Base-by-base conservation (phyloP, 192 early-diverging fungal species). In the Coemansia erecta region DNA sequence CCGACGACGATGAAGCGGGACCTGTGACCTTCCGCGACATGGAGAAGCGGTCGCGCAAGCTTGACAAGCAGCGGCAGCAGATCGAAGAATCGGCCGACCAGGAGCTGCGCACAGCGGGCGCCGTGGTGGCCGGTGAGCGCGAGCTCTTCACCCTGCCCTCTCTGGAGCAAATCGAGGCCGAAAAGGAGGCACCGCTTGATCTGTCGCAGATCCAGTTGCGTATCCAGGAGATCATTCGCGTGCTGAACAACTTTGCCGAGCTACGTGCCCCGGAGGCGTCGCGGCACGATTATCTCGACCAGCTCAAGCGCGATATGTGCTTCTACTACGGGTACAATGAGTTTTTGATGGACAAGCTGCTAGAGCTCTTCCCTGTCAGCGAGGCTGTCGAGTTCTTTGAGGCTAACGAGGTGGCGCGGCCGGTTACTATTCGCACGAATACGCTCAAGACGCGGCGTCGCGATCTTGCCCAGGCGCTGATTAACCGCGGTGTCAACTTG, bases 371-470 rank as follows among this genome's bases (percentile, higher is more conserved):
- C 78, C 82, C 94, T 9, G 82, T 92, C 2, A 85, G 89, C 37
- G 94, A 96, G 68, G 92, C 91, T 0, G 86, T 99, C 24, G 95
- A 97, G 71, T 99, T 99, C 80, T 98, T 99, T 64, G 97, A 99
- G 70, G 94, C 97, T 53, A 99, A 99, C 81, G 97, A 99, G 80
- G 89, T 94, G 0, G 87, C 92, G 26, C 83, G 97, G 31, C 97
- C 97, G 0, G 88, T 99, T 7, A 94, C 94, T 15, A 94, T 99
- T 71, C 89, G 97, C 42, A 89, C 97, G 31, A 99, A 99, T 80
- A 99, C 95, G 14, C 80, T 99, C 17, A 91, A 93, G 79, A 91
- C 95, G 18, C 85, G 94, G 57, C 85, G 95, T 43, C 83, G 95
- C 56, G 97, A 99, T 58, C 77, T 99, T 21, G 97, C 94, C 3